Evolutionary conservation across 2,329 filamentous ascomycete genomes (phyloP).

Genomic region (Phaeosphaeria sp.): DNA sequence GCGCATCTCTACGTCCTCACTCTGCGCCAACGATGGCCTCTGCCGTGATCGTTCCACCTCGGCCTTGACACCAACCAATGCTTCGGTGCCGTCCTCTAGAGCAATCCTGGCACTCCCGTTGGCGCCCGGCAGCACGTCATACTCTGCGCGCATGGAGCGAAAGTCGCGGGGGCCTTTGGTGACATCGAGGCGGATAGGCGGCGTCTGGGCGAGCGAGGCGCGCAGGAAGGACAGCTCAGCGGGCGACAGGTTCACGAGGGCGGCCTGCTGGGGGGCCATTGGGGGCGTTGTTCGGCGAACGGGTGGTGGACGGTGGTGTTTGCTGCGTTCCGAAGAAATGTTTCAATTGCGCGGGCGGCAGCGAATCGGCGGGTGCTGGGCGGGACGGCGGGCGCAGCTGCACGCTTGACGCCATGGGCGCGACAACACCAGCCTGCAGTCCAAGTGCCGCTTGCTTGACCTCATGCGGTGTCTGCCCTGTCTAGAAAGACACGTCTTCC

Average conservation of each 20-base stretch:
- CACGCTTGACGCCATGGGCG: constrained; percentile 23
- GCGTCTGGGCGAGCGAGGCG: constrained; percentile 78
- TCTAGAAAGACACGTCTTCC: not conserved
- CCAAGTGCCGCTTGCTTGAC: constrained; percentile 28
- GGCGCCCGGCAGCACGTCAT: constrained; percentile 83
- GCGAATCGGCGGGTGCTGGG: constrained; percentile 29
- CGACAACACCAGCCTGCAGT: constrained; percentile 35
- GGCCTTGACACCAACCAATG: constrained; percentile 92
- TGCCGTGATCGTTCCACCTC: constrained; percentile 79
- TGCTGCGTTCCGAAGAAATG: constrained; percentile 8
- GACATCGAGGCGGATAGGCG: constrained; percentile 84
- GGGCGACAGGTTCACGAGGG: constrained; percentile 81
- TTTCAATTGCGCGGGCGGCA: constrained; percentile 17
- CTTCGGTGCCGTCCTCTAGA: constrained; percentile 93
- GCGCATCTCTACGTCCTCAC: constrained; percentile 50
- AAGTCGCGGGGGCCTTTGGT: constrained; percentile 73
- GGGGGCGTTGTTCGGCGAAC: constrained; percentile 11
- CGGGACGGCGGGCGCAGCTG: constrained; percentile 6
- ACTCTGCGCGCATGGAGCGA: constrained; percentile 88
- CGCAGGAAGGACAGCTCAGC: constrained; percentile 97
- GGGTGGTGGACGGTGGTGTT: constrained; percentile 6
- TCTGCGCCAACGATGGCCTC: constrained; percentile 30
- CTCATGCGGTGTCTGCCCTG: too few species aligned
- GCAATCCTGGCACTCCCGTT: constrained; percentile 94
- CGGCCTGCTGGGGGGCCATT: constrained; percentile 42